Conservation (phyloP, 495 filamentous ascomycete species). For the Aspergillus indologenus region DNA sequence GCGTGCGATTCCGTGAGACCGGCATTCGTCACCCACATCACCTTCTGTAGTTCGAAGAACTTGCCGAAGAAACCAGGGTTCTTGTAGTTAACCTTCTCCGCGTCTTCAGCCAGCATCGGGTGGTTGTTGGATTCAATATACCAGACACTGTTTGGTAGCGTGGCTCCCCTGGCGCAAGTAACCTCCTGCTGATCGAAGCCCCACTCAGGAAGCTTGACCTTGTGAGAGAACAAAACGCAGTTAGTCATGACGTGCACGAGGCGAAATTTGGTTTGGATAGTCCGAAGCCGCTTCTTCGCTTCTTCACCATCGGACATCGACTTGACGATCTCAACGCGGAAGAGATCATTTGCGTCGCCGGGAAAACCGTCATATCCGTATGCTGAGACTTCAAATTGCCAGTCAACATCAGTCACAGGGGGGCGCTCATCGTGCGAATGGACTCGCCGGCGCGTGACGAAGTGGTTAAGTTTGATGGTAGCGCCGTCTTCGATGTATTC, state of each 20-base stretch:
- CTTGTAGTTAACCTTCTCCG: constrained; percentile 92
- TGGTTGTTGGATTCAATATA: constrained; percentile 90
- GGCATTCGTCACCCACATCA: constrained; percentile 99
- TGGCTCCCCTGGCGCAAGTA: constrained; percentile 89
- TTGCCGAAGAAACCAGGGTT: constrained; percentile 96
- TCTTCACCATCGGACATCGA: constrained; percentile 75
- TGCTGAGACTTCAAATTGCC: constrained; percentile 97
- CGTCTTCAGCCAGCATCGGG: constrained; percentile 64
- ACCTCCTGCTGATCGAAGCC: constrained; percentile 97
- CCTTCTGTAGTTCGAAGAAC: constrained; percentile 98
- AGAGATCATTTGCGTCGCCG: constrained; percentile 94
- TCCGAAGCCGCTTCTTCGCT: constrained; percentile 82
- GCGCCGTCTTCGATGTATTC: constrained; percentile 75
- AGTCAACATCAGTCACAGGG: constrained; percentile 95
- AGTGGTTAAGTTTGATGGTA: constrained; percentile 77
- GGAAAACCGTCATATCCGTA: constrained; percentile 97
- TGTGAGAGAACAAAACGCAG: constrained; percentile 95
- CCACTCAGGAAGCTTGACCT: constrained; percentile 97
- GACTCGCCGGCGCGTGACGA: constrained; percentile 77
- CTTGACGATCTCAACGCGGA: constrained; percentile 92
- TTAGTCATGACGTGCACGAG: constrained; percentile 96
- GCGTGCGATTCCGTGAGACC: constrained; percentile 94
- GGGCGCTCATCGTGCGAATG: constrained; percentile 97
- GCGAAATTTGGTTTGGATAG: constrained; percentile 94
- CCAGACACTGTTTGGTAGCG: constrained; percentile 94